Percentiles rank a stretch among this genome's conserved stretches.
Evolutionary conservation across 2,329 filamentous ascomycete species (phyloP).

Genomic region (Fusarium agapanthi): DNA sequence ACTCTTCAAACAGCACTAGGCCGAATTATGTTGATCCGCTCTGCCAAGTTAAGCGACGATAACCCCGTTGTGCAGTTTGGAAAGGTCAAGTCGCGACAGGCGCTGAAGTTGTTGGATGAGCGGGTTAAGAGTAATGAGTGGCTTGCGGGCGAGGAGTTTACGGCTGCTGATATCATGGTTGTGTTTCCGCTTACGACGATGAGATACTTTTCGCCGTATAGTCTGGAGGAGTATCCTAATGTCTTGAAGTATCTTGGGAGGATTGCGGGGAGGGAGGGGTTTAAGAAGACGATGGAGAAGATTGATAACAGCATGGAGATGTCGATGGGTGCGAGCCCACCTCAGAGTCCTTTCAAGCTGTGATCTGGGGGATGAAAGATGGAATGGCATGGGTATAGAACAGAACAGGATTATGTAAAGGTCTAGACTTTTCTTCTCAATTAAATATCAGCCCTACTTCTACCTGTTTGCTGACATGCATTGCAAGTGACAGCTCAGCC

Average conservation of each 20-base stretch:
- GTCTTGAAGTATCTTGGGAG: slow-evolving; percentile 58
- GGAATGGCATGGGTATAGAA: neutral
- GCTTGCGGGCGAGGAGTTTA: slow-evolving; percentile 69
- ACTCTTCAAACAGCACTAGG: slow-evolving; percentile 52
- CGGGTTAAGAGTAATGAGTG: slow-evolving; percentile 58
- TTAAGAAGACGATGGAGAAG: slow-evolving; percentile 57
- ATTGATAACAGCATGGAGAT: slow-evolving; percentile 57
- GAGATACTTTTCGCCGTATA: slow-evolving; percentile 59
- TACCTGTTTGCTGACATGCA: neutral
- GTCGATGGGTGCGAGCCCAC: slow-evolving; percentile 39
- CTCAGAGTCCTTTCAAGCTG: slow-evolving; percentile 6
- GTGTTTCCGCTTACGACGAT: slow-evolving; percentile 69
- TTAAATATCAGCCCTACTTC: neutral
- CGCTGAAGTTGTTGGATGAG: slow-evolving; percentile 60
- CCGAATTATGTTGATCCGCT: slow-evolving; percentile 48
- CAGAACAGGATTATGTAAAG: too few relatives aligned
- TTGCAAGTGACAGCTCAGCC: neutral
- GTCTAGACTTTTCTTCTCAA: neutral
- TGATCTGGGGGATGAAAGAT: neutral
- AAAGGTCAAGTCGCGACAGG: slow-evolving; percentile 46
- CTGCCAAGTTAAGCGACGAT: neutral
- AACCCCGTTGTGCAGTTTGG: slow-evolving; percentile 44
- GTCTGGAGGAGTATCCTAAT: slow-evolving; percentile 52
- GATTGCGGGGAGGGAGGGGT: slow-evolving; percentile 55
- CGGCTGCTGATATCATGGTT: slow-evolving; percentile 72